A percentile compares a stretch with the other conserved stretches of the same genome.
phyloP scores from a whole-genome alignment of 2,329 filamentous ascomycete species.

The Cercospora sp. region DNA sequence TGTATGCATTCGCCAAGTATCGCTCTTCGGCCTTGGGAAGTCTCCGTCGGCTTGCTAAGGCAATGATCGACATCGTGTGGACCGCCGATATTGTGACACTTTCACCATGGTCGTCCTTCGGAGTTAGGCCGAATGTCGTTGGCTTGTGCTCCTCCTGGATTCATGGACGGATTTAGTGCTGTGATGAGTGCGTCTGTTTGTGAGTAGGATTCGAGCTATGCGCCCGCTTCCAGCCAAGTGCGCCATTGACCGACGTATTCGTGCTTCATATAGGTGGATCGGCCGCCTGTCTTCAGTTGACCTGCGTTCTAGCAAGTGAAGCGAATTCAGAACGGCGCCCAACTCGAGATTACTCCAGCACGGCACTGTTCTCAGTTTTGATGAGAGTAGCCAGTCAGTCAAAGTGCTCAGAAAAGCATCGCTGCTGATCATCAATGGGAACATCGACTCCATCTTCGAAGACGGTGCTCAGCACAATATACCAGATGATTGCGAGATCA shows the following conservation, averaged over 20 bases:
- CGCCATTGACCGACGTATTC: neutral
- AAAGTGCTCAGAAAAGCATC: slow-evolving; percentile 46
- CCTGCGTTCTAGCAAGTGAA: neutral
- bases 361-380: slow-evolving; percentile 48
- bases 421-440: slow-evolving; percentile 44
- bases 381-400: slow-evolving; percentile 38
- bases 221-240: neutral
- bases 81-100: neutral
- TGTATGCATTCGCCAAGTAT: neutral
- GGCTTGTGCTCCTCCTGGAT: neutral
- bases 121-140: neutral
- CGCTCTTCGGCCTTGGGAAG: neutral
- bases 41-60: neutral
- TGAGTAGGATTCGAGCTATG: neutral
- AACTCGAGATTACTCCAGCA: slow-evolving; percentile 13
- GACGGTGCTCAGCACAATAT: slow-evolving; percentile 25
- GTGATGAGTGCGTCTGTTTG: neutral
- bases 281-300: neutral
- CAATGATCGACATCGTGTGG: neutral
- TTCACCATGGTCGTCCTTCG: neutral
- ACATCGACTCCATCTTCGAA: slow-evolving; percentile 40
- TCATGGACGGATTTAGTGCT: neutral
- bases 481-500: slow-evolving; percentile 37
- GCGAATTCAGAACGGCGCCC: neutral
- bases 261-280: neutral